A percentile compares a stretch with the other conserved stretches of the same genome.
phyloP scores from a whole-genome alignment of 2,329 filamentous ascomycete species.

The Aspergillus sp. region DNA sequence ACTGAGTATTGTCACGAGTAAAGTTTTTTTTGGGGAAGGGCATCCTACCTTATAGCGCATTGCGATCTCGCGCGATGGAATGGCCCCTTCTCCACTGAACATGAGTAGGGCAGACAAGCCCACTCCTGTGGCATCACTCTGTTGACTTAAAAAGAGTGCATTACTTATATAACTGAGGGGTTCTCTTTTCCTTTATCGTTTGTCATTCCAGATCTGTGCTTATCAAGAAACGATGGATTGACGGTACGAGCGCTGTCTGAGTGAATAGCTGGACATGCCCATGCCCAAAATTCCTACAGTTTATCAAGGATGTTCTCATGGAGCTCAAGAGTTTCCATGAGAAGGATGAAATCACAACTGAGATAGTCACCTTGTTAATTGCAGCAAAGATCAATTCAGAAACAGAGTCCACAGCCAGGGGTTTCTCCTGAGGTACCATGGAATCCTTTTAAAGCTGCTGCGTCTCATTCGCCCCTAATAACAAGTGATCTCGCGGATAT shows the following conservation, averaged over 20 bases:
- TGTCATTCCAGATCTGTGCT: background rate
- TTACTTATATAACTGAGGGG: background rate
- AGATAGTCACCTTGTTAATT: background rate
- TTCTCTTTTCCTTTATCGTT: background rate
- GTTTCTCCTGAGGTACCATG: background rate
- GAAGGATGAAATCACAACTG: background rate
- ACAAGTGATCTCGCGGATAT: background rate
- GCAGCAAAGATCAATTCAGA: background rate
- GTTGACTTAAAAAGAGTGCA: background rate
- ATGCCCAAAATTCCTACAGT: background rate
- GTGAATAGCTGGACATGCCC: background rate
- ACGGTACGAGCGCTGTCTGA: background rate
- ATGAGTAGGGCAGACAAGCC: no score
- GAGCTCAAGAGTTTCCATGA: background rate
- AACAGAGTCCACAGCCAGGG: background rate
- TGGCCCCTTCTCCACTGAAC: no score
- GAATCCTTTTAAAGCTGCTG: background rate
- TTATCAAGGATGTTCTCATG: background rate
- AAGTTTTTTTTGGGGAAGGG: no score
- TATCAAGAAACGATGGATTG: background rate
- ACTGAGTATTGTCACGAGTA: no score
- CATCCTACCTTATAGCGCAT: no score
- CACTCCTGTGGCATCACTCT: background rate
- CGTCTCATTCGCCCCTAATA: background rate
- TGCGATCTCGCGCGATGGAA: no score